A percentile compares a stretch with the other conserved stretches of the same genome.
Evolutionary conservation across 2,329 filamentous ascomycete species (phyloP).

Genomic region (Paraphoma sp.): DNA sequence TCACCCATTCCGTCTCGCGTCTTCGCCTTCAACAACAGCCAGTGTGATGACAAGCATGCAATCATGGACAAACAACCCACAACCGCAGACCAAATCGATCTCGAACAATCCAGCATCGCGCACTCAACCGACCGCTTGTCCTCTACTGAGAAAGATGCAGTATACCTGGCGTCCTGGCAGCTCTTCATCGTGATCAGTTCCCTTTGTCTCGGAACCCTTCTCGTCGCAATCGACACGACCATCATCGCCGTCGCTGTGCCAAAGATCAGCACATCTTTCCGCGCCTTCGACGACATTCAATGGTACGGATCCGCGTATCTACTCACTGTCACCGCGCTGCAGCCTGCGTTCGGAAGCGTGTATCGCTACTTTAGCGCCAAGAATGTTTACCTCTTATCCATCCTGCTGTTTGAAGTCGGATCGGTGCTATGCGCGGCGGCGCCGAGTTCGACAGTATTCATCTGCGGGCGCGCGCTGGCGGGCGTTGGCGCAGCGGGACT

Average conservation of each 20-base stretch:
- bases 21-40: too few species aligned
- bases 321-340: constrained; percentile 51
- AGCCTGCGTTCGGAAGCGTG: constrained; percentile 53
- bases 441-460: neutral
- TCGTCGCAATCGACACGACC: too few species aligned
- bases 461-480: neutral
- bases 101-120: too few species aligned
- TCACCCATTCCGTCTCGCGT: too few species aligned
- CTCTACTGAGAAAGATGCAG: too few species aligned
- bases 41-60: too few species aligned
- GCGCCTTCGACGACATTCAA: constrained; percentile 19
- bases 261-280: constrained; percentile 24
- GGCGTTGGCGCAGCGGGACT: neutral
- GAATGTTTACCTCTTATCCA: constrained; percentile 38
- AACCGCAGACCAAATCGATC: too few species aligned
- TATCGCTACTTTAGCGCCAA: constrained; percentile 54
- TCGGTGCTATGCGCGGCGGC: neutral
- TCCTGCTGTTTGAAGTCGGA: constrained; percentile 48
- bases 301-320: constrained; percentile 44
- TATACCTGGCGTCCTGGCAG: too few species aligned
- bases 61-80: too few species aligned
- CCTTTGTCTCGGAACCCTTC: too few species aligned
- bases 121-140: too few species aligned
- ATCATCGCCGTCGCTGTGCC: constrained; percentile 13
- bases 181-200: too few species aligned